phyloP scores from a whole-genome alignment of 2,329 filamentous ascomycete species.

The Pyrenophora tritici-repentis region DNA sequence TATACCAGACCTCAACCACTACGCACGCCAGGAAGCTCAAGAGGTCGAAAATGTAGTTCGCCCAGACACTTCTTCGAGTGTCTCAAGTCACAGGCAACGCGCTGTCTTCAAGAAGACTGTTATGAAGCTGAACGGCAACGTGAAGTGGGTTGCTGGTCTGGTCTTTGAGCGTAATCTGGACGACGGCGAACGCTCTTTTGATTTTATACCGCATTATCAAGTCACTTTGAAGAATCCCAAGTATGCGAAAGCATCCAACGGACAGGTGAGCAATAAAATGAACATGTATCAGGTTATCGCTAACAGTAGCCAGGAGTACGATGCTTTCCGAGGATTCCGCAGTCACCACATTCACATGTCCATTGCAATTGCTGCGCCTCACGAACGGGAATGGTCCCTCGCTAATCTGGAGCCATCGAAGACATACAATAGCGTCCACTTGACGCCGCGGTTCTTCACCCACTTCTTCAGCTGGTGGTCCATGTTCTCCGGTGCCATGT shows the following conservation, averaged over 20 bases:
- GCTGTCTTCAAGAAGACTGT: slow-evolving; percentile 97
- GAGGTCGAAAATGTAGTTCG: slow-evolving; percentile 57
- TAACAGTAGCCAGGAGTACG: slow-evolving; percentile 63
- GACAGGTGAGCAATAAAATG: slow-evolving; percentile 41
- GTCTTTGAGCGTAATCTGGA: slow-evolving; percentile 87
- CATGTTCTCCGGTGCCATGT: slow-evolving; percentile 92
- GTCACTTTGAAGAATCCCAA: slow-evolving; percentile 83
- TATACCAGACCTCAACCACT: slow-evolving; percentile 88
- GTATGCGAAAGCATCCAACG: slow-evolving; percentile 65
- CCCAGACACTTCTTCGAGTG: slow-evolving; percentile 61
- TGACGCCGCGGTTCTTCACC: slow-evolving; percentile 94
- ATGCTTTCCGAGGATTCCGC: slow-evolving; percentile 95
- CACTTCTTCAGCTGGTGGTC: slow-evolving; percentile 99
- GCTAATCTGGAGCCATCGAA: slow-evolving; percentile 75
- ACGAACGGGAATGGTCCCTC: slow-evolving; percentile 83
- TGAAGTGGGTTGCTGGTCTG: slow-evolving; percentile 87
- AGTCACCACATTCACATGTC: slow-evolving; percentile 97
- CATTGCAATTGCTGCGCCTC: slow-evolving; percentile 84
- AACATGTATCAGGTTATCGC: background rate
- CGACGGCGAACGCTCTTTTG: slow-evolving; percentile 74
- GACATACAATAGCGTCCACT: slow-evolving; percentile 95
- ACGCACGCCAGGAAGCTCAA: slow-evolving; percentile 69
- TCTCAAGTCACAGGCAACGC: slow-evolving; percentile 70
- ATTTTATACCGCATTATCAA: slow-evolving; percentile 91
- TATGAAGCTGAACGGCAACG: slow-evolving; percentile 97